Evolutionary conservation across 2,329 filamentous ascomycete species (phyloP), one percentile per base, ranked within the genome.

Genomic region (Tricladium varicosporioides): DNA sequence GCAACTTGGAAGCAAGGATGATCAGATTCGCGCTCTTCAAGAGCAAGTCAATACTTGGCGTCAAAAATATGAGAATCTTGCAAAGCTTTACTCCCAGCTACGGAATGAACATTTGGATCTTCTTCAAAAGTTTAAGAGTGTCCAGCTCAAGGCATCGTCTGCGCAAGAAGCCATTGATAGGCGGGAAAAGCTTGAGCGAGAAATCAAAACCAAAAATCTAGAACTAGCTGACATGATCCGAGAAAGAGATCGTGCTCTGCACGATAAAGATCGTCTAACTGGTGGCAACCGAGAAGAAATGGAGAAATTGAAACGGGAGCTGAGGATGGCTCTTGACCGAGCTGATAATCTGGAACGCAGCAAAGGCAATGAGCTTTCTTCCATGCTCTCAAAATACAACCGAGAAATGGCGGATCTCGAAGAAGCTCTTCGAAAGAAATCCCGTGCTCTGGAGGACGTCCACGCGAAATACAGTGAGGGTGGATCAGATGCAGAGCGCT

Each of bases 141-240:
- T 97, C 40, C 95, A 97, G 73, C 81, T 97, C 62, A 99, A 97
- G 80, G 94, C 94, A 1, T 92, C 93, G 14, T 97, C 92, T 5
- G 94, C 94, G 0, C 93, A 97, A 71, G 94, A 99, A 76, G 94
- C 94, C 1, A 96, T 97, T 62, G 94, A 97, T 56, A 87, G 84
- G 66, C 87, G 93, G 8, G 94, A 99, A 77, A 96, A 95, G 78
- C 81, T 99, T 52, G 92, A 97, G 76, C 88, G 93, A 33, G 94
- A 99, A 76, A 89, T 99, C 72, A 99, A 99, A 83, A 97, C 93
- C 31, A 99, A 99, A 83, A 99, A 99, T 71, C 79, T 99, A n/a
- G 94, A 99, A 73, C 77, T 99, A 60, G 94, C 94, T 32, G 92
- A 97, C 72, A 97, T 99, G 94, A 99, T 99, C 63, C 85, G 94